Conservation (phyloP, 1,284 basidiomycete species). For the Schizopora paradoxa region DNA sequence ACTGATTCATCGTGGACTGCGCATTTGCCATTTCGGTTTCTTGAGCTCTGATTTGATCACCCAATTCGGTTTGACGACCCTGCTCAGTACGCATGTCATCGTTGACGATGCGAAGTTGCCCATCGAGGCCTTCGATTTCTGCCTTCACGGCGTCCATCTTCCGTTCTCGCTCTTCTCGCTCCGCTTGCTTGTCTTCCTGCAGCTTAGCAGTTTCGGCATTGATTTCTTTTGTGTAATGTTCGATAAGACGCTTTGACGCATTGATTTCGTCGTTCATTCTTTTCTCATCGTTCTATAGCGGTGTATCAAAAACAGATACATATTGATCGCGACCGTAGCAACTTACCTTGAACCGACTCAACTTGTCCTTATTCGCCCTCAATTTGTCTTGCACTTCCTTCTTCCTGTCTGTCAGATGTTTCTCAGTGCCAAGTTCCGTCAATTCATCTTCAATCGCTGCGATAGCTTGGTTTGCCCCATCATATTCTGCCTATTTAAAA, state of each 20-base stretch:
- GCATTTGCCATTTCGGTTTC: slow-evolving; percentile 28
- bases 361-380: slow-evolving; percentile 39
- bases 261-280: slow-evolving; percentile 42
- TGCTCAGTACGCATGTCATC: slow-evolving; percentile 21
- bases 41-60: slow-evolving; percentile 29
- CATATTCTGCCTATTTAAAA: slow-evolving; percentile 32
- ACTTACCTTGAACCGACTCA: slow-evolving; percentile 44
- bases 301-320: background rate
- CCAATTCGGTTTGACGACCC: slow-evolving; percentile 26
- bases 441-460: slow-evolving; percentile 42
- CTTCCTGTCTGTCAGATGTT: slow-evolving; percentile 43
- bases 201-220: slow-evolving; percentile 49
- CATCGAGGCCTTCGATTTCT: slow-evolving; percentile 36
- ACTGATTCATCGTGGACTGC: slow-evolving; percentile 34
- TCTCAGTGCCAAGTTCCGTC: slow-evolving; percentile 45
- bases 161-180: slow-evolving; percentile 43
- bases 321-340: no score
- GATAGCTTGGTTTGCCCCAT: slow-evolving; percentile 42
- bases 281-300: slow-evolving; percentile 42
- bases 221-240: slow-evolving; percentile 48
- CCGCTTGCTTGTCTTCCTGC: slow-evolving; percentile 52
- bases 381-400: slow-evolving; percentile 41
- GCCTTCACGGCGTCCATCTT: slow-evolving; percentile 30
- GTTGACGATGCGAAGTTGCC: slow-evolving; percentile 27
- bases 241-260: slow-evolving; percentile 40